Evolutionary conservation across 331 rosid genomes (phyloP), one percentile per base, ranked within the genome.

Genomic region (Stylosanthes scabra): DNA sequence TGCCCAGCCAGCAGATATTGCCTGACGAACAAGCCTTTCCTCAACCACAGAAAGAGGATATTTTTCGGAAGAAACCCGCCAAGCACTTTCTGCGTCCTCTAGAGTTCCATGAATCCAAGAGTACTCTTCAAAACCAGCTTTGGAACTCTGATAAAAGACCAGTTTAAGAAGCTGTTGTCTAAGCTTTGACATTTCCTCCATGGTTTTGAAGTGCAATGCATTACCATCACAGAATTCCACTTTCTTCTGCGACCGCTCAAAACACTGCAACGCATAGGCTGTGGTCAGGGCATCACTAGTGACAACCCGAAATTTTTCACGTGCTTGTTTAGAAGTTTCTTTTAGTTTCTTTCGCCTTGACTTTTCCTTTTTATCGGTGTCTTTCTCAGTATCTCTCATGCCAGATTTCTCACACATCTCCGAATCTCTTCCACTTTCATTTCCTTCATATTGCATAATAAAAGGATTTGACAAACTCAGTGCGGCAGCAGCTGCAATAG

Each of bases 1-100:
- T 51, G 92, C 93, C 99, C 99, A 94, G 77, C 99, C 99, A 80
- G 97, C 97, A 83, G 97, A 94, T 64, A 94, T 87, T 28, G 95
- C 94, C 86, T 87, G 95, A 75, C 96, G 75, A 56, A 94, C 77
- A 70, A 91, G 83, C 81, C 86, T 84, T 84, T 94, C 96, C 80
- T 89, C 99, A 28, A 83, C 77, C 71, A 85, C 75, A 10, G 74
- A 81, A 52, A 94, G 91, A 51, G 95, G 96, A 67, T 81, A 84
- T 59, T 80, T 87, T 34, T 55, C 77, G 55, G 83, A 82, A 37
- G 89, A 78, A 66, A 80, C 84, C 54, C 70, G 74, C 97, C 97
- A 91, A 29, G 75, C 87, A 37, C 31, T 76, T 78, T 91, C 96
- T 57, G 87, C 86, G 15, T 89, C 91, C 20, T 88, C 82, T 58